Percentiles rank a stretch among this genome's conserved stretches.
phyloP scores from a whole-genome alignment of 2,329 filamentous ascomycete genomes.

The Talaromyces atroroseus region DNA sequence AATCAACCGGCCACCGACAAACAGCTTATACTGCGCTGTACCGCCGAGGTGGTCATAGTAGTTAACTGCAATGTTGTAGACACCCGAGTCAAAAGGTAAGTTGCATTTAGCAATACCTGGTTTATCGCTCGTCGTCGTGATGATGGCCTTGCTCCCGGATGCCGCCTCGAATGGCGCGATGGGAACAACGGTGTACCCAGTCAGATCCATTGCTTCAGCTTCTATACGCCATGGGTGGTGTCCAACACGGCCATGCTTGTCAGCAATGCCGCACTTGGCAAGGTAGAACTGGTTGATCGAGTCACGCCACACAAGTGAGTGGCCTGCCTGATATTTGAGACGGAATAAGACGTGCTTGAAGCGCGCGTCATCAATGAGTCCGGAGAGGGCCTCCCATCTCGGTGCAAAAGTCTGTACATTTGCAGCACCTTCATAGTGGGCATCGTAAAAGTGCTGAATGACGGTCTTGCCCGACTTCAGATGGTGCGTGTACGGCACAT shows the following conservation, averaged over 20 bases:
- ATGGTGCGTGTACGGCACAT: slow-evolving; percentile 61
- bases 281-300: slow-evolving; percentile 60
- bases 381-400: slow-evolving; percentile 51
- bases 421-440: slow-evolving; percentile 56
- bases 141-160: slow-evolving; percentile 51
- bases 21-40: slow-evolving; percentile 51
- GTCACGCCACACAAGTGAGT: slow-evolving; percentile 66
- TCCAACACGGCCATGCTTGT: slow-evolving; percentile 52
- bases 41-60: slow-evolving; percentile 62
- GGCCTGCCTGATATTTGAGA: slow-evolving; percentile 61
- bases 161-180: slow-evolving; percentile 58
- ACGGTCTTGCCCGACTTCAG: slow-evolving; percentile 62
- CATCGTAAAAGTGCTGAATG: slow-evolving; percentile 62
- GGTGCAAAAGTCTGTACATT: slow-evolving; percentile 53
- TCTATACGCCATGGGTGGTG: slow-evolving; percentile 63
- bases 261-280: slow-evolving; percentile 56
- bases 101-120: slow-evolving; percentile 45
- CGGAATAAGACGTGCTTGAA: slow-evolving; percentile 56
- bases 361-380: slow-evolving; percentile 55
- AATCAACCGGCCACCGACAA: slow-evolving; percentile 48
- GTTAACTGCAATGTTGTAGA: slow-evolving; percentile 60
- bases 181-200: slow-evolving; percentile 50
- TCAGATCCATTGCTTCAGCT: slow-evolving; percentile 59
- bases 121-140: slow-evolving; percentile 51
- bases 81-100: slow-evolving; percentile 47